Evolutionary conservation across 805 yeast species (phyloP).

Genomic region (Lipomyces yamanashiensis): DNA sequence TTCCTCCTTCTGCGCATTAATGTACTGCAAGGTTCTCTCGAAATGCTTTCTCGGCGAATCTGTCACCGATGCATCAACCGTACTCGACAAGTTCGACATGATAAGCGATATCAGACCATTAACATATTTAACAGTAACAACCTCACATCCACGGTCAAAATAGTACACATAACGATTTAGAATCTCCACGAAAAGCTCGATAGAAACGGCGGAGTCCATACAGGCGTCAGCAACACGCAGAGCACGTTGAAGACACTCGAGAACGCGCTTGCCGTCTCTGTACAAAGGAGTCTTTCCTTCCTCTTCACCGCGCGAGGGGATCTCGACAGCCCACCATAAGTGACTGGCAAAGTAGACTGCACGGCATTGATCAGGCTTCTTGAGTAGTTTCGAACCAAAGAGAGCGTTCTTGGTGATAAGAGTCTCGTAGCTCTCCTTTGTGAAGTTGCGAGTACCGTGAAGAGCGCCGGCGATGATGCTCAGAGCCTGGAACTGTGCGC

Average conservation of each 20-base stretch:
- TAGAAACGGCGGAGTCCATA: constrained; percentile 73
- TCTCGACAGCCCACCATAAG: constrained; percentile 89
- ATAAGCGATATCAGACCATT: constrained; percentile 87
- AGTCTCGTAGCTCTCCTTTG: constrained; percentile 73
- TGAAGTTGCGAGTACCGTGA: constrained; percentile 57
- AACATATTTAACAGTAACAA: constrained; percentile 72
- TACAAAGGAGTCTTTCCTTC: constrained; percentile 50
- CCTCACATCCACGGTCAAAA: constrained; percentile 76
- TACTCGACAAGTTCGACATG: constrained; percentile 43
- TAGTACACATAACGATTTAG: constrained; percentile 84
- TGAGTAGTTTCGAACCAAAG: constrained; percentile 84
- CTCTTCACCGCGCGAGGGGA: constrained; percentile 52
- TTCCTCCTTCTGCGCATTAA: constrained; percentile 66
- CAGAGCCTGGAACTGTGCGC: constrained; percentile 58
- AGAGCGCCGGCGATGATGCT: constrained; percentile 56
- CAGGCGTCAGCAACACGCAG: constrained; percentile 92
- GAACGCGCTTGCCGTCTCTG: constrained; percentile 69
- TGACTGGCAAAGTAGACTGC: constrained; percentile 87
- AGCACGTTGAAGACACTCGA: constrained; percentile 89
- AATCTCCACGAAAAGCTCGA: constrained; percentile 87
- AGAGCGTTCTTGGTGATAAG: constrained; percentile 83
- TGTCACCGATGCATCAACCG: constrained; percentile 40
- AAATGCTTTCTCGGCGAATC: constrained; percentile 60
- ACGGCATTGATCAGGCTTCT: constrained; percentile 93
- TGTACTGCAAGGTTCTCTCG: constrained; percentile 71